These are phyloP conservation scores for Corchorus capsularis DNA, from an alignment of 345 rosid genomes.

Conservation along the genomic window DNA sequence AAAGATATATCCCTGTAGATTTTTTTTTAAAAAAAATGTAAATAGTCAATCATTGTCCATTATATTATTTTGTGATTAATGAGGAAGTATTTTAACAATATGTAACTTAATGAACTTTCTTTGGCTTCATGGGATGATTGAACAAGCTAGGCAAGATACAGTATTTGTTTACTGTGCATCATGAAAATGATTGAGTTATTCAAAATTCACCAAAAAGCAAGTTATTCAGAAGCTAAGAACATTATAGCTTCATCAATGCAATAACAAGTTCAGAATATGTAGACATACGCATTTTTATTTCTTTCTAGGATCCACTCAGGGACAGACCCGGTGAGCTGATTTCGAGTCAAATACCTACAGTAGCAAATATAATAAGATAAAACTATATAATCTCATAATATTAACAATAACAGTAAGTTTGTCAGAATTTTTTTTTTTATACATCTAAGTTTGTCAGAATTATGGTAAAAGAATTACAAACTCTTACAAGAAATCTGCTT, in stretches of 20 bases:
- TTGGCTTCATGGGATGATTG: not conserved
- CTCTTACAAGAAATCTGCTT: constrained; percentile 77
- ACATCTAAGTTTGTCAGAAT: not conserved
- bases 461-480: not conserved
- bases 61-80: not conserved
- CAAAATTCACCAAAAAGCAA: not conserved
- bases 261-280: constrained; percentile 6
- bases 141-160: not conserved
- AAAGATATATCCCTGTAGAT: constrained; percentile 70
- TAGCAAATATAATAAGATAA: not conserved
- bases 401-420: not conserved
- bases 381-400: not conserved
- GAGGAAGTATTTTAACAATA: not conserved
- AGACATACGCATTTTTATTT: constrained; percentile 69
- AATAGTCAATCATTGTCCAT: not conserved
- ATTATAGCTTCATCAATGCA: not conserved
- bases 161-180: not conserved
- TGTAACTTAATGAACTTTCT: not conserved
- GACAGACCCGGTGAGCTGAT: constrained; percentile 64
- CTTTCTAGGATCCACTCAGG: constrained; percentile 56
- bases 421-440: no score
- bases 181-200: not conserved
- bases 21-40: constrained; percentile 16
- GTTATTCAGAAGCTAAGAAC: not conserved
- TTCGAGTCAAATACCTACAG: constrained; percentile 70